Conservation (phyloP, 441 rosid genomes). For the Populus hybrid region DNA sequence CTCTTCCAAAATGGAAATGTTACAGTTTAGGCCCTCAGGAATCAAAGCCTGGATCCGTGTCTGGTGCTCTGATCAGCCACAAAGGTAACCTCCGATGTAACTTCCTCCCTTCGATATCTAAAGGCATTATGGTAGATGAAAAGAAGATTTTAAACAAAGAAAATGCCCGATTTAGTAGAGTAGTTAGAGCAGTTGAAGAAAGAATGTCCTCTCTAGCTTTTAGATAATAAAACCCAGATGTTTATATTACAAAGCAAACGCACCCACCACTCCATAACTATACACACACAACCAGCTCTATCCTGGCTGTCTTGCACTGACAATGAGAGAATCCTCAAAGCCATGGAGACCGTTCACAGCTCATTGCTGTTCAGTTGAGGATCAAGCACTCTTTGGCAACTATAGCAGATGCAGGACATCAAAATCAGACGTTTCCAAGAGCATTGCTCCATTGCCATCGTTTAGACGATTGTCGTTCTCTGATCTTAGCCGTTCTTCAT, state of each 20-base stretch:
- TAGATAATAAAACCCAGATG: neutral
- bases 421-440: slow-evolving; percentile 60
- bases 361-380: slow-evolving; percentile 66
- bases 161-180: slow-evolving; percentile 52
- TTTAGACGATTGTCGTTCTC: slow-evolving; percentile 52
- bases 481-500: slow-evolving; percentile 61
- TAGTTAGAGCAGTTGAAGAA: slow-evolving; percentile 93
- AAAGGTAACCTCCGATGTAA: too few species aligned
- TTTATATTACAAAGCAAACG: slow-evolving; percentile 15
- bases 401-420: slow-evolving; percentile 63
- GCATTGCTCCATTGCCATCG: slow-evolving; percentile 54
- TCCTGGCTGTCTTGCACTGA: neutral
- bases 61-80: too few species aligned
- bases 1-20: too few species aligned
- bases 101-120: too few species aligned
- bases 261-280: neutral
- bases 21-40: too few species aligned
- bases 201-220: slow-evolving; percentile 24
- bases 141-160: neutral
- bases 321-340: slow-evolving; percentile 46
- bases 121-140: slow-evolving; percentile 22
- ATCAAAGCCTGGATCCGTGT: too few species aligned
- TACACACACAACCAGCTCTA: neutral
- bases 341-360: slow-evolving; percentile 72
- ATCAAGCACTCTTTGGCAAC: slow-evolving; percentile 50